Conservation (phyloP, 2,329 filamentous ascomycete species). For the Sclerotinia borealis region DNA sequence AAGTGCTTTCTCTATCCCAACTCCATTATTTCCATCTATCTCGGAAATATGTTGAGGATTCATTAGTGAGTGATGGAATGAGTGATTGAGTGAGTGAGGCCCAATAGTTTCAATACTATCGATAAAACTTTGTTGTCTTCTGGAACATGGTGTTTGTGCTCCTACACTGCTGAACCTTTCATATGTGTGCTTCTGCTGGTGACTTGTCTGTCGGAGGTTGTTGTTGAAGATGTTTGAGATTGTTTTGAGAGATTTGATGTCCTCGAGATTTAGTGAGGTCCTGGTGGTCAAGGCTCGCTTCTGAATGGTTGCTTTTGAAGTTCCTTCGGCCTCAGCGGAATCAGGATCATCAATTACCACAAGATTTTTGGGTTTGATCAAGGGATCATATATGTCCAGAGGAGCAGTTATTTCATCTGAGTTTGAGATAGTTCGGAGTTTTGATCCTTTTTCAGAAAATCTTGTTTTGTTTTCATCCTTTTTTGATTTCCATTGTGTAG, state of each 20-base stretch:
- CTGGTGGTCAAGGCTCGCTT: constrained; percentile 3
- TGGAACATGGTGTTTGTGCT: not conserved
- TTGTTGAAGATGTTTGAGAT: not conserved
- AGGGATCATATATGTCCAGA: not conserved
- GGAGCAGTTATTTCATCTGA: not conserved
- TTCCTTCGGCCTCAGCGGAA: not conserved
- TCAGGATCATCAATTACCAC: not conserved
- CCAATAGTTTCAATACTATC: not conserved
- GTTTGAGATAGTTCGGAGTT: not conserved
- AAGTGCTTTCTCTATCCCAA: not conserved
- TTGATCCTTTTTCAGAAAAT: not conserved
- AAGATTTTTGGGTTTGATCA: not conserved
- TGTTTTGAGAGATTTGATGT: not conserved
- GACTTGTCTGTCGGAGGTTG: not conserved
- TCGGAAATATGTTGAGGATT: constrained; percentile 5
- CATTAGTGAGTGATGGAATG: not conserved
- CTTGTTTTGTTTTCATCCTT: not conserved
- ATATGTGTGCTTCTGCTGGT: not conserved
- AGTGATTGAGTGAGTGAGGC: not conserved
- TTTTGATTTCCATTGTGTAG: not conserved
- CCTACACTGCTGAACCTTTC: not conserved
- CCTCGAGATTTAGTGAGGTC: not conserved
- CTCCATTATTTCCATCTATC: not conserved
- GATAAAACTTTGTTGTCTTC: not conserved
- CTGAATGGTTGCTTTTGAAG: not conserved